Evolutionary conservation across 257 asterid genomes (phyloP), one percentile per base, ranked within the genome.

Genomic region (Solanum stenotomum): DNA sequence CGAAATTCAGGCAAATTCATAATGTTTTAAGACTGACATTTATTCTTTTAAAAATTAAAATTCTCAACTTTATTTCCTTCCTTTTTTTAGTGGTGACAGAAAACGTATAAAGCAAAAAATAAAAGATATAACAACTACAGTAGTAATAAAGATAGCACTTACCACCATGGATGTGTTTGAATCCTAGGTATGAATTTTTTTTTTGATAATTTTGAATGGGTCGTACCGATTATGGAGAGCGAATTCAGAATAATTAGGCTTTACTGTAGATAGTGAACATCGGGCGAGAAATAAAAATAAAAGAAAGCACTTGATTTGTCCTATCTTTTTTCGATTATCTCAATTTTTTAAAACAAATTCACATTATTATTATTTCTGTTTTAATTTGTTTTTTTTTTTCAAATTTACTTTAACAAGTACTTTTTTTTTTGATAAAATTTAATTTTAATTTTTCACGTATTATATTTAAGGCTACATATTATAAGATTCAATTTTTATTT

Each of bases 241-340:
- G 0, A 52, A 16, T 16, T 16, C 1, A 18, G 0, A 52, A 18
- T 56, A 18, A 18, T 18, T 18, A 56, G 0, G 0, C 0, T 56
- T 56, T 7, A 56, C 0, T 0, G 0, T 2, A 1, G 0, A 2
- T 56, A 20, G 0, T 20, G 10, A 56, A 56, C 0, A 18, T 56
- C 0, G 16, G 2, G 0, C 0, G 1, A 52, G 3, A 52, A 52
- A 52, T 52, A 40, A 11, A 11, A 3, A 44, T n/a, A 44, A 12
- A 34, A 34, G 37, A 34, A 34, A 34, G 37, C 59, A 49, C 23
- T 18, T 52, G 0, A 72, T 72, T 1, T 0, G 15, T 72, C 44
- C 0, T 2, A 18, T 2, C 1, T 1, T 31, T 71, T 16, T 1
- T 29, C 1, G 3, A 10, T 31, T 71, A 71, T 8, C 42, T 71